Percentiles rank a stretch among this genome's conserved stretches.
These are phyloP conservation scores for Talaromyces borbonicus DNA, from an alignment of 495 filamentous ascomycete genomes.

Conservation along the genomic window DNA sequence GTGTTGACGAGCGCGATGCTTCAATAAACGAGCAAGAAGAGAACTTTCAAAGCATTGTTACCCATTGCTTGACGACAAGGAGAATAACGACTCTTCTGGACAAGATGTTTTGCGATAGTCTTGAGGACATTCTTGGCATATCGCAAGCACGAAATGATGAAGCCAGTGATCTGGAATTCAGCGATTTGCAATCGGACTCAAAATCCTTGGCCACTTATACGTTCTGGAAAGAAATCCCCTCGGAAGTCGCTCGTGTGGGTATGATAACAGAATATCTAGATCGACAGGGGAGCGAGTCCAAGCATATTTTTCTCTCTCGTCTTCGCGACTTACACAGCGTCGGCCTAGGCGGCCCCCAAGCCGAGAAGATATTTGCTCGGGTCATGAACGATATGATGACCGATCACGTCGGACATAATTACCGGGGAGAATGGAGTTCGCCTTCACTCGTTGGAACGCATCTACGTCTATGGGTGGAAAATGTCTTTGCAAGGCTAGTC, in stretches of 20 bases:
- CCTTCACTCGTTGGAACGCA: constrained; percentile 46
- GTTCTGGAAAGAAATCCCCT: constrained; percentile 25
- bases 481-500: constrained; percentile 55
- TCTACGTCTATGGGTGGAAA: constrained; percentile 61
- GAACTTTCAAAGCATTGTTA: constrained; percentile 56
- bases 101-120: constrained; percentile 41
- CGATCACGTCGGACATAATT: constrained; percentile 51
- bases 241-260: constrained; percentile 15
- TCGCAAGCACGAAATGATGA: constrained; percentile 17
- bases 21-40: constrained; percentile 42
- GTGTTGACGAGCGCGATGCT: constrained; percentile 19
- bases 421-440: constrained; percentile 47
- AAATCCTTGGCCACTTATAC: constrained; percentile 30
- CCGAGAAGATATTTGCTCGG: constrained; percentile 66
- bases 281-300: constrained; percentile 27
- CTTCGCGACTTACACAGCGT: constrained; percentile 56
- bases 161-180: constrained; percentile 13
- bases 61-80: constrained; percentile 49
- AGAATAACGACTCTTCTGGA: constrained; percentile 41
- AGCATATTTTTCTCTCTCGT: constrained; percentile 44
- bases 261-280: constrained; percentile 33
- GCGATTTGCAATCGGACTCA: constrained; percentile 31
- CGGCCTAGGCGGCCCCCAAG: constrained; percentile 63
- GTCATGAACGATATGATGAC: constrained; percentile 63
- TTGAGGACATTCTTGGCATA: constrained; percentile 48